Evolutionary conservation across 768 basidiomycete genomes (phyloP).

Genomic region (Panaeolus cyanescens): DNA sequence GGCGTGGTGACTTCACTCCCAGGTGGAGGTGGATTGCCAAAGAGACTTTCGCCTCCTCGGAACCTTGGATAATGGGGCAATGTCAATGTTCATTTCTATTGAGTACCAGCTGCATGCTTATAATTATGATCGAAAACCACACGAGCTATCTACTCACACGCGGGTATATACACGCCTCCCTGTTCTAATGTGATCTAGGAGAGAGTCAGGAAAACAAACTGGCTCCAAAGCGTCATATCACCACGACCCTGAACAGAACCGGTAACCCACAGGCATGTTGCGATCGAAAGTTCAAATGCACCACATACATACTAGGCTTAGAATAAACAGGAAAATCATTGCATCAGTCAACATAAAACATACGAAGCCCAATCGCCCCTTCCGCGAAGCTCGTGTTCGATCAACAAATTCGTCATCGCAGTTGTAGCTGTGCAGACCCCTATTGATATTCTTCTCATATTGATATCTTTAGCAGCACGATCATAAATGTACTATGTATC

Average conservation of each 20-base stretch:
- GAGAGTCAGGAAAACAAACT: too few relatives aligned
- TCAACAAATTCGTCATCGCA: background rate
- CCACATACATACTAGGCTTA: background rate
- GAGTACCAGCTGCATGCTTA: background rate
- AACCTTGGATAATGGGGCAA: background rate
- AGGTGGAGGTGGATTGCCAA: background rate
- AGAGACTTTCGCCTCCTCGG: background rate
- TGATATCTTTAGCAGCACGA: background rate
- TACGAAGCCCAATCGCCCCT: background rate
- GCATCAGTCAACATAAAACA: background rate
- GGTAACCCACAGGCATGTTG: too few relatives aligned
- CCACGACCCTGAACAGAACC: too few relatives aligned
- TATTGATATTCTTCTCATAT: background rate
- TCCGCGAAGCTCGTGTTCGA: background rate
- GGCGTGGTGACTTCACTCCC: background rate
- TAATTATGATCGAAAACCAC: background rate
- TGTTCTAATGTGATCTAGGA: too few relatives aligned
- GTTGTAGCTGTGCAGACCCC: background rate
- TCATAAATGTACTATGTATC: too few relatives aligned
- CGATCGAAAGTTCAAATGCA: too few relatives aligned
- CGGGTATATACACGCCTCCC: too few relatives aligned
- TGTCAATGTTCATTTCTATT: background rate
- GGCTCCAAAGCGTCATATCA: too few relatives aligned
- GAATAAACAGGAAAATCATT: background rate
- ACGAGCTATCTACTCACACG: background rate